Percentiles rank a stretch among this genome's conserved stretches.
These are phyloP conservation scores for Aspergillus sojae DNA, from an alignment of 2,329 filamentous ascomycete species.

Conservation along the genomic window DNA sequence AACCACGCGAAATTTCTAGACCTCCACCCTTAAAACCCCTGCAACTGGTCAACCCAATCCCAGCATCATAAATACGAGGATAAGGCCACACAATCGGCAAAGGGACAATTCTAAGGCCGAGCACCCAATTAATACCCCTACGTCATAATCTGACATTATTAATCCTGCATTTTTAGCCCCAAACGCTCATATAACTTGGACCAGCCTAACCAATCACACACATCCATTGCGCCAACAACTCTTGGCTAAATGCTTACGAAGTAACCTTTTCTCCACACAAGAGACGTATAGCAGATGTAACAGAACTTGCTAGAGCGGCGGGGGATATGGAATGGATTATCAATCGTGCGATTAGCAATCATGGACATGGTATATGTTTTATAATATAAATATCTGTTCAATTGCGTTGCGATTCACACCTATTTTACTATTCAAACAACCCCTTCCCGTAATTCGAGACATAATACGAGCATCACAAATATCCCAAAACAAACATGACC, in stretches of 20 bases:
- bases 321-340: background rate
- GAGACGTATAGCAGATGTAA: background rate
- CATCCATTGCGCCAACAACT: background rate
- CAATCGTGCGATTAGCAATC: background rate
- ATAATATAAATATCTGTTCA: background rate
- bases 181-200: background rate
- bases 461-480: no score
- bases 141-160: background rate
- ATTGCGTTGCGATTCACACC: background rate
- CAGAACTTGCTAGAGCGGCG: background rate
- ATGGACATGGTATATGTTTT: no score
- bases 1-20: no score
- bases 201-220: background rate
- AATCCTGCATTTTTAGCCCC: background rate
- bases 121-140: no score
- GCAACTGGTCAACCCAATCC: no score
- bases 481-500: conserved; percentile 23
- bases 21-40: no score
- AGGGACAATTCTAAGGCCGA: background rate
- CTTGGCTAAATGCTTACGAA: background rate
- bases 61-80: no score
- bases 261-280: no score
- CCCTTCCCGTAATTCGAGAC: accelerated
- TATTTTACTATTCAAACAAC: background rate
- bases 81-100: background rate